These are phyloP conservation scores for Penium margaritaceum DNA, from an alignment of 139 green algal genomes.

Conservation along the genomic window DNA sequence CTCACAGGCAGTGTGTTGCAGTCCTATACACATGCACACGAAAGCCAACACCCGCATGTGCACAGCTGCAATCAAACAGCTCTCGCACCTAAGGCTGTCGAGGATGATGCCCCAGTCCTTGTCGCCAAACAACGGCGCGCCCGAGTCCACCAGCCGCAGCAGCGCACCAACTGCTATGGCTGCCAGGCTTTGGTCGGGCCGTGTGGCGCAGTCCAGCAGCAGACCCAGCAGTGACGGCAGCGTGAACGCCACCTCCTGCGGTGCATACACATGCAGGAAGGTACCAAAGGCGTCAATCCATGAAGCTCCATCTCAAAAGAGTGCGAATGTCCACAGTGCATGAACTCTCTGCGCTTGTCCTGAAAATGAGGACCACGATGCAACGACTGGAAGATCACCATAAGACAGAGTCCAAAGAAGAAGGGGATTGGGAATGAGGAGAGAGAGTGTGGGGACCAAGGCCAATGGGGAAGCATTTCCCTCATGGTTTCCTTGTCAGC, in stretches of 20 bases:
- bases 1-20: neutral
- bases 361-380: too few species aligned
- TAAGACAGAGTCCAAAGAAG: neutral
- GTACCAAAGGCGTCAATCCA: neutral
- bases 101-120: slow-evolving; percentile 23
- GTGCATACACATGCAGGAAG: neutral
- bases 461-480: too few species aligned
- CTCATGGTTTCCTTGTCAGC: too few species aligned
- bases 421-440: too few species aligned
- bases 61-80: neutral
- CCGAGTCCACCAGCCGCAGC: slow-evolving; percentile 34
- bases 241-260: slow-evolving; percentile 36
- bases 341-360: too few species aligned
- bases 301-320: too few species aligned
- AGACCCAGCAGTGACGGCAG: slow-evolving; percentile 33
- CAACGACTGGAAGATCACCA: too few species aligned
- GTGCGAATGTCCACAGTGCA: too few species aligned
- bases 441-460: too few species aligned
- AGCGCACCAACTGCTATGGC: slow-evolving; percentile 32
- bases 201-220: slow-evolving; percentile 40
- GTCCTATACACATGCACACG: neutral
- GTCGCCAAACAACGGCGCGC: slow-evolving; percentile 1
- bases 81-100: slow-evolving; percentile 32
- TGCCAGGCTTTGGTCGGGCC: slow-evolving; percentile 33
- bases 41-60: neutral